Evolutionary conservation across 129 eudicot genomes (phyloP), one percentile per base, ranked within the genome.

Genomic region (Saussurea involucrata): DNA sequence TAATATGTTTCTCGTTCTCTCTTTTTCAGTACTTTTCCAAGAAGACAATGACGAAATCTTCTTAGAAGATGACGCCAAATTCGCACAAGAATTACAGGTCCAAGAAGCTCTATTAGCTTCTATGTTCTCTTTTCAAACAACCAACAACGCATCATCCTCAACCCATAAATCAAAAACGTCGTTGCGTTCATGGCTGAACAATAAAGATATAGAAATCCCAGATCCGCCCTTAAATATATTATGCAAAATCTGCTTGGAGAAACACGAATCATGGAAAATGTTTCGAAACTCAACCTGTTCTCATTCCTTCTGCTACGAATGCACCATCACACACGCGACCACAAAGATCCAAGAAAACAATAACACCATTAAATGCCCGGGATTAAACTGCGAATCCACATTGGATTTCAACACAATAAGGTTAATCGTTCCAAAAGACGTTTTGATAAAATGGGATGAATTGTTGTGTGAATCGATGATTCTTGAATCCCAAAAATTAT

Each of bases 181-280:
- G n/a, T 24, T 72, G 53, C 9, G 65, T 20, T 53, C 82, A 66
- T 21, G 55, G 25, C 15, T 66, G 29, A 24, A 32, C 44, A 66
- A 66, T 25, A 68, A 25, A 8, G 69, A 66, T 36, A 24, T 55
- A 1, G 37, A 66, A 65, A 29, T 15, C 0, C 40, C 8, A 4
- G 17, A 74, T 9, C 60, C 71, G 40, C 13, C 74, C 9, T 40
- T 58, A 57, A 37, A n/a, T 74, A 63, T 66, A 63, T 86, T 71
- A 55, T 86, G 87, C 31, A 82, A 65, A 31, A 81, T 87, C 69
- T 83, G 90, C 74, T 71, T 84, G 60, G 90, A 87, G 31, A 64
- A 66, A 8, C 76, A 74, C 8, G 78, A 69, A 46, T 32, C 27
- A 22, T 65, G 77, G 81, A 66, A 72, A 34, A 82, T 85, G 83